A percentile compares a stretch with the other conserved stretches of the same genome.
phyloP scores from a whole-genome alignment of 345 rosid genomes.

The Populus nigra region DNA sequence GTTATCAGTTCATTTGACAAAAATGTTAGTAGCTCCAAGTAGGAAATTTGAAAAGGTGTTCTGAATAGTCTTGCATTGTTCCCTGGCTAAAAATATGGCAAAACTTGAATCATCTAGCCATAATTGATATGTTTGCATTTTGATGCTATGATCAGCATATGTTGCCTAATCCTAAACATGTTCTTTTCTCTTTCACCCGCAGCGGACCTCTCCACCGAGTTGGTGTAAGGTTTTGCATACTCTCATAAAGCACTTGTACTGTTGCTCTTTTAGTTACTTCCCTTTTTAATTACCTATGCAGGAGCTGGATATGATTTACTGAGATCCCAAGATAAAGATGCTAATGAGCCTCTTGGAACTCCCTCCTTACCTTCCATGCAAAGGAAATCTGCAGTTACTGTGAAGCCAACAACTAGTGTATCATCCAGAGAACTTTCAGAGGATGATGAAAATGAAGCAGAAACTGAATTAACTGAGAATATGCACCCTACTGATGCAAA shows the following conservation, averaged over 20 bases:
- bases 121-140: neutral
- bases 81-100: neutral
- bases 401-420: conserved; percentile 20
- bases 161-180: neutral
- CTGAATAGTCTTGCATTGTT: neutral
- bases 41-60: neutral
- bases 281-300: conserved; percentile 18
- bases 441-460: conserved; percentile 33
- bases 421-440: conserved; percentile 27
- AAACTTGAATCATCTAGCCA: neutral
- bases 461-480: conserved; percentile 41
- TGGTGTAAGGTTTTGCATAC: conserved; percentile 3
- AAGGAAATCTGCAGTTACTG: conserved; percentile 28
- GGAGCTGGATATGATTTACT: conserved; percentile 32
- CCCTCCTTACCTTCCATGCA: conserved; percentile 32
- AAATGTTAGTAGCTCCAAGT: neutral
- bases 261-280: conserved; percentile 1
- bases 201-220: neutral
- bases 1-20: neutral
- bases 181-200: neutral
- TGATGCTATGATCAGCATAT: neutral
- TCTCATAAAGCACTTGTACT: neutral
- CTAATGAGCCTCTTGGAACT: conserved; percentile 24
- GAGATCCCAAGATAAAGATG: conserved; percentile 40
- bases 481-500: conserved; percentile 20